These are phyloP conservation scores for Plasmodium inui DNA, from an alignment of 169 alveolate genomes.

Conservation along the genomic window DNA sequence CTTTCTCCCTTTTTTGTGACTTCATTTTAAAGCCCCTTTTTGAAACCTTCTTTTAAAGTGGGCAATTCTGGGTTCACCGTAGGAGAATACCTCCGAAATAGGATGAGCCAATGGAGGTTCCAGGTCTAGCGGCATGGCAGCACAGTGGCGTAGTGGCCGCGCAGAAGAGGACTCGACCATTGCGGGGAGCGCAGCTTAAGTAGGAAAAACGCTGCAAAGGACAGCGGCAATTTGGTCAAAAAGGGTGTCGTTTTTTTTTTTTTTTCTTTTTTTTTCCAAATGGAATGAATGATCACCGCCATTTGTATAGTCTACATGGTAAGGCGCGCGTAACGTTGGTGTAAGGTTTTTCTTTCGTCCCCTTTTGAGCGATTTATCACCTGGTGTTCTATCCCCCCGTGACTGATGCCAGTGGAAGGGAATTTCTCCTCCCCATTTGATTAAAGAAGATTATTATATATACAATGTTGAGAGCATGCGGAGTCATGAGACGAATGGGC, in stretches of 20 bases:
- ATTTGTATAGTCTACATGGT: background rate
- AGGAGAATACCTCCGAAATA: background rate
- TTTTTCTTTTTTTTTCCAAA: conserved; percentile 4
- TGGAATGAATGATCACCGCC: background rate
- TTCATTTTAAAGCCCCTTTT: conserved; percentile 44
- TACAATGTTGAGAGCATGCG: background rate
- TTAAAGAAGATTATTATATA: background rate
- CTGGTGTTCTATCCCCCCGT: background rate
- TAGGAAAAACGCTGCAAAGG: background rate
- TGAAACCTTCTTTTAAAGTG: background rate
- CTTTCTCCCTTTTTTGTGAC: conserved; percentile 35
- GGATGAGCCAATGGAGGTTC: background rate
- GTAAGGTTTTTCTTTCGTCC: background rate
- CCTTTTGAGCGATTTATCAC: background rate
- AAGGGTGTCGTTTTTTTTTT: background rate
- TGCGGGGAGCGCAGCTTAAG: no score
- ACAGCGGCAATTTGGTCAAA: background rate
- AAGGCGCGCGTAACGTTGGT: background rate
- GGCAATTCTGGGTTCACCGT: background rate
- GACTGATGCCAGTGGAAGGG: background rate
- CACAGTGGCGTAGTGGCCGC: no score
- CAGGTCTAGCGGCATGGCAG: background rate
- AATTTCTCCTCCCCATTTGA: background rate
- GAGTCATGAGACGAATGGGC: background rate
- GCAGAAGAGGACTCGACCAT: background rate